Evolutionary conservation across 495 filamentous ascomycete species (phyloP).

Genomic region (Chaetomium cochliodes): DNA sequence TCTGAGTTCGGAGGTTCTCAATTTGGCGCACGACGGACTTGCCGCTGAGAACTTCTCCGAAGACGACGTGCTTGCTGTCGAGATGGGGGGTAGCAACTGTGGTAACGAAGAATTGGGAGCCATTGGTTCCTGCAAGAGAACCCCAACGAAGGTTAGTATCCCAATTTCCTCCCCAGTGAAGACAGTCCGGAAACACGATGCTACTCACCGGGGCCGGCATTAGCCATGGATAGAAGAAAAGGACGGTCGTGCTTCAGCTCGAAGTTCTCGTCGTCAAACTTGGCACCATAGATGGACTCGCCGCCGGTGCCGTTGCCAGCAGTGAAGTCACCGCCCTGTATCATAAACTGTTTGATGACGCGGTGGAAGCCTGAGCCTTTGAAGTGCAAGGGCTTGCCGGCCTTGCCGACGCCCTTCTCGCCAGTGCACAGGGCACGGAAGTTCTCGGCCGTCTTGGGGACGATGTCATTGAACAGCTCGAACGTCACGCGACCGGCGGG

Average conservation of each 20-base stretch:
- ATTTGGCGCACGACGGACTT: slow-evolving; percentile 89
- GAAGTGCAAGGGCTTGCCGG: slow-evolving; percentile 86
- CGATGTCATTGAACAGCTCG: slow-evolving; percentile 86
- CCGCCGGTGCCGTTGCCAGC: slow-evolving; percentile 91
- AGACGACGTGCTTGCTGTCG: slow-evolving; percentile 96
- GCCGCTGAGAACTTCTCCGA: slow-evolving; percentile 90
- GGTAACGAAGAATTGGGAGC: slow-evolving; percentile 97
- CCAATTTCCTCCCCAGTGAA: not conserved
- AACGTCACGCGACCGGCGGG: slow-evolving; percentile 72
- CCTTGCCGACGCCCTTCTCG: slow-evolving; percentile 78
- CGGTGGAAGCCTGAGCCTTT: slow-evolving; percentile 92
- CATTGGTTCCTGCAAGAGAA: slow-evolving; percentile 68
- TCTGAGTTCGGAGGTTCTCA: slow-evolving; percentile 77
- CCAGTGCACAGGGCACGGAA: slow-evolving; percentile 95
- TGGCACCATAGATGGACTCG: slow-evolving; percentile 96
- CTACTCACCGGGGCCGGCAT: slow-evolving; percentile 85
- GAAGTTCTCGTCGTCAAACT: slow-evolving; percentile 98
- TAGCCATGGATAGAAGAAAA: slow-evolving; percentile 96
- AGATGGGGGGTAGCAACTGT: slow-evolving; percentile 91
- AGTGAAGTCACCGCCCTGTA: slow-evolving; percentile 99
- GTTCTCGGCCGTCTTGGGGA: slow-evolving; percentile 93
- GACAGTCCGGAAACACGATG: not conserved
- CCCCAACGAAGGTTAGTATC: slow-evolving; percentile 21
- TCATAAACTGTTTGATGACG: slow-evolving; percentile 98
- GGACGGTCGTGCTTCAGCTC: slow-evolving; percentile 89